Percentiles rank a stretch among this genome's conserved stretches.
Conservation (phyloP, 192 early-diverging fungal genomes). For the Ambispora gerdemannii region DNA sequence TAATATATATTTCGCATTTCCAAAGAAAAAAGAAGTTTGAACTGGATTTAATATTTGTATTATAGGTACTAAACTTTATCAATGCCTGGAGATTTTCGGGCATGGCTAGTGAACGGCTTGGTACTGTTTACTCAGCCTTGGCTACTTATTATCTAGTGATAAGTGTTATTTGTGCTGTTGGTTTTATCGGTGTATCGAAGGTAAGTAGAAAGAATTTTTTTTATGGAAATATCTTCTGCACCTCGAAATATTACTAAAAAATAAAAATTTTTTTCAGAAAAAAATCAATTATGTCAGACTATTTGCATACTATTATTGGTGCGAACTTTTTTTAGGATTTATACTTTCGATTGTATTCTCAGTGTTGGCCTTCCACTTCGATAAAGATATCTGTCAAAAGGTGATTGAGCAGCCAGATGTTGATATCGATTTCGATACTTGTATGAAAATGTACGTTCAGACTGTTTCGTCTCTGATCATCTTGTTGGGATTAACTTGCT, state of each 20-base stretch:
- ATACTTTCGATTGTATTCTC: constrained; percentile 28
- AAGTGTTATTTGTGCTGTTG: constrained; percentile 19
- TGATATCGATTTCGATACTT: constrained; percentile 18
- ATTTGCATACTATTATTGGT: constrained; percentile 31
- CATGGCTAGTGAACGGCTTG: not conserved
- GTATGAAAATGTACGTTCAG: constrained; percentile 23
- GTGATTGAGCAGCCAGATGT: constrained; percentile 19
- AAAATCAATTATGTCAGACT: constrained; percentile 29
- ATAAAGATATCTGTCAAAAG: constrained; percentile 30
- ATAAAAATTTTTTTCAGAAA: constrained; percentile 20
- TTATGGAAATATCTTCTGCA: not conserved
- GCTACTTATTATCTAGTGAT: constrained; percentile 29
- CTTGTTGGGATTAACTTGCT: constrained; percentile 14
- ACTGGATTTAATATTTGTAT: not conserved
- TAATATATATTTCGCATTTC: not conserved
- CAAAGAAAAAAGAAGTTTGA: not conserved
- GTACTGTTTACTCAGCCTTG: constrained; percentile 19
- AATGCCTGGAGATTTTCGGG: constrained; percentile 26
- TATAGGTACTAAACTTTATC: not conserved
- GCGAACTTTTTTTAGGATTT: constrained; percentile 27
- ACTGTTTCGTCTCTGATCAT: constrained; percentile 7
- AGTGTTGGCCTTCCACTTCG: constrained; percentile 25
- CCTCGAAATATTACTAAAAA: not conserved
- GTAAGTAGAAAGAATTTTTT: constrained; percentile 17
- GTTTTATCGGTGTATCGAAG: constrained; percentile 29